Percentiles rank a stretch among this genome's conserved stretches.
Evolutionary conservation across 2,329 filamentous ascomycete species (phyloP).

Genomic region (Colletotrichum lindemuthianum): DNA sequence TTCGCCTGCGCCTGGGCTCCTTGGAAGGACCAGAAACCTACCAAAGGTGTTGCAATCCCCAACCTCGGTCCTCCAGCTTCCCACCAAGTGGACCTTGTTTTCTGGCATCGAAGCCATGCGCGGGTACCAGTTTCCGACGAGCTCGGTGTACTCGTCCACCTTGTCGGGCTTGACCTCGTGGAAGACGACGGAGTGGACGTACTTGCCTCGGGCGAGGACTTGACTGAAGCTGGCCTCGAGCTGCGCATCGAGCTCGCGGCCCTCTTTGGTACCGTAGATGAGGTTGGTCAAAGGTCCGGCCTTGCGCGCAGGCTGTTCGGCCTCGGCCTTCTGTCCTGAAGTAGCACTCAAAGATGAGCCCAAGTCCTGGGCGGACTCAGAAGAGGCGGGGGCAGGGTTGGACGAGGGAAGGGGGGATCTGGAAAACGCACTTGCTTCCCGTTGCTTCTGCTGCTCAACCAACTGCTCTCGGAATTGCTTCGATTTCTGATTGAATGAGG

Average conservation of each 20-base stretch:
- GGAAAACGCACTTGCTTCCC: conserved; percentile 81
- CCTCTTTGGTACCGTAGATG: conserved; percentile 97
- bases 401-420: conserved; percentile 40
- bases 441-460: conserved; percentile 79
- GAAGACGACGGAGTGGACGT: conserved; percentile 97
- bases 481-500: conserved; percentile 84
- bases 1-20: conserved; percentile 13
- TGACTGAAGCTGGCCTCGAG: conserved; percentile 97
- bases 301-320: conserved; percentile 70
- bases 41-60: conserved; percentile 97
- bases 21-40: conserved; percentile 54
- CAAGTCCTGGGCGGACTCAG: conserved; percentile 56
- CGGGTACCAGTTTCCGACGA: conserved; percentile 93
- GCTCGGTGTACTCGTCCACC: conserved; percentile 91
- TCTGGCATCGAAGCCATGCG: conserved; percentile 84
- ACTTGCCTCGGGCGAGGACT: conserved; percentile 94
- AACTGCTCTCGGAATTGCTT: conserved; percentile 87
- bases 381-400: conserved; percentile 53
- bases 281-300: conserved; percentile 82
- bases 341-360: conserved; percentile 73
- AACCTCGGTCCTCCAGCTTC: conserved; percentile 98
- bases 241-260: conserved; percentile 91
- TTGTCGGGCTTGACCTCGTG: conserved; percentile 96
- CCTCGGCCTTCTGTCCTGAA: conserved; percentile 67
- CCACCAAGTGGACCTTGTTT: conserved; percentile 95